Evolutionary conservation across 2,329 filamentous ascomycete genomes (phyloP).

Genomic region (Trichophyton mentagrophytes): DNA sequence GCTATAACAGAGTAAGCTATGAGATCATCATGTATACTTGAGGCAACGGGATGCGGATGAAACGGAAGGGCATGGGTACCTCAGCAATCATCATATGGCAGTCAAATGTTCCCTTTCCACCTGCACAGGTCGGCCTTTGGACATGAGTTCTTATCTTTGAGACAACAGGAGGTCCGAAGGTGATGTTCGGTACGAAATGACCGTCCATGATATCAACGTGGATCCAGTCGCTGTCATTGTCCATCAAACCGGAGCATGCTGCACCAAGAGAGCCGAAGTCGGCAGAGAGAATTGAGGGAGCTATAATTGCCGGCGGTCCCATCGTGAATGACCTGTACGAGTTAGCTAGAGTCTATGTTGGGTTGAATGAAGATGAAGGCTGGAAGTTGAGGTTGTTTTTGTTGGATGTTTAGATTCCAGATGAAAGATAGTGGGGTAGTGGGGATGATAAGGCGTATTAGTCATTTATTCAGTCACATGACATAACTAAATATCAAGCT

Average conservation of each 20-base stretch:
- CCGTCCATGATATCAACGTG: slow-evolving; percentile 98
- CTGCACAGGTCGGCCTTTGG: slow-evolving; percentile 53
- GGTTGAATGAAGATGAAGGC: neutral
- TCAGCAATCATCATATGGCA: slow-evolving; percentile 99
- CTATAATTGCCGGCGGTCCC: slow-evolving; percentile 86
- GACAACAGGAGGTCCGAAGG: slow-evolving; percentile 88
- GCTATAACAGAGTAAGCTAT: slow-evolving; percentile 40
- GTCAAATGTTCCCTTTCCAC: slow-evolving; percentile 86
- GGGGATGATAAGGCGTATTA: neutral
- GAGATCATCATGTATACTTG: neutral
- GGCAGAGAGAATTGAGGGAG: slow-evolving; percentile 92
- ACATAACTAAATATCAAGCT: neutral
- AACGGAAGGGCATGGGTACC: slow-evolving; percentile 38
- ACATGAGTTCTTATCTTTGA: slow-evolving; percentile 86
- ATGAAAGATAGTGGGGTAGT: neutral
- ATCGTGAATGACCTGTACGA: slow-evolving; percentile 37
- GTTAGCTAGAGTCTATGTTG: neutral
- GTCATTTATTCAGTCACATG: neutral
- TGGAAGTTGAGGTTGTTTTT: neutral
- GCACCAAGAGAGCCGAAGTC: slow-evolving; percentile 83
- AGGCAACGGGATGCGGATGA: neutral
- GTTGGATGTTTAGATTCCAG: neutral
- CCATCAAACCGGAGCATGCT: slow-evolving; percentile 77
- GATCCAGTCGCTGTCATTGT: slow-evolving; percentile 78
- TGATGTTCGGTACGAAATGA: slow-evolving; percentile 97